These are phyloP conservation scores for Sedum album DNA, from an alignment of 164 flowering plant species.

Conservation along the genomic window DNA sequence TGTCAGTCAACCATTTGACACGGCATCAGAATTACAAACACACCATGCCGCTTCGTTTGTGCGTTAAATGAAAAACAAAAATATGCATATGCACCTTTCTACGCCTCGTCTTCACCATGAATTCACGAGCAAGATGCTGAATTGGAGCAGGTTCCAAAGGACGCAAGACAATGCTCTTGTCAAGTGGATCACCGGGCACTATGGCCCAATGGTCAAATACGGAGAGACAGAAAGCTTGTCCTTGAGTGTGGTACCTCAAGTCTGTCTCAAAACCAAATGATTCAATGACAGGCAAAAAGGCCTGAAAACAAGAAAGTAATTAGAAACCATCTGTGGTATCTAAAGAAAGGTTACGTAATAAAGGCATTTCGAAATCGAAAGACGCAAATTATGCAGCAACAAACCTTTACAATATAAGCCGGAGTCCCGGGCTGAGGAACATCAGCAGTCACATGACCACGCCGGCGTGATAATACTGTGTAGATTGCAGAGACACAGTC, in stretches of 20 bases:
- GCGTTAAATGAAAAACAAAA: no score
- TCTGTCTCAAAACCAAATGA: constrained; percentile 74
- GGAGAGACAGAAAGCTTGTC: constrained; percentile 91
- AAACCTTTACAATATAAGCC: constrained; percentile 89
- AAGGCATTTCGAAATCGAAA: neutral
- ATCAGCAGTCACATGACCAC: constrained; percentile 97
- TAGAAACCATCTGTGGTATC: neutral
- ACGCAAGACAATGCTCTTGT: no score
- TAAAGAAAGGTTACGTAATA: no score
- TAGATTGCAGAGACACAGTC: constrained; percentile 96
- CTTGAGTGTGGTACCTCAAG: constrained; percentile 85
- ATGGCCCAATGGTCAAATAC: no score
- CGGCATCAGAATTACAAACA: no score
- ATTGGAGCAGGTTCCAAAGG: no score
- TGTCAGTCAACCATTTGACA: no score
- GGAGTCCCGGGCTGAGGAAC: constrained; percentile 98
- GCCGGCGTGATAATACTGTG: constrained; percentile 33
- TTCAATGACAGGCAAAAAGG: constrained; percentile 91
- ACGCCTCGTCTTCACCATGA: no score
- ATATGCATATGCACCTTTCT: no score
- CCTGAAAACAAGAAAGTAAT: constrained; percentile 34
- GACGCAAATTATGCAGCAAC: neutral
- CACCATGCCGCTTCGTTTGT: no score
- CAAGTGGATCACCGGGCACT: no score
- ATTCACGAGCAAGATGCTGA: no score